Base-by-base conservation (phyloP, 1,284 basidiomycete species). In the Heliocybe sulcata region DNA sequence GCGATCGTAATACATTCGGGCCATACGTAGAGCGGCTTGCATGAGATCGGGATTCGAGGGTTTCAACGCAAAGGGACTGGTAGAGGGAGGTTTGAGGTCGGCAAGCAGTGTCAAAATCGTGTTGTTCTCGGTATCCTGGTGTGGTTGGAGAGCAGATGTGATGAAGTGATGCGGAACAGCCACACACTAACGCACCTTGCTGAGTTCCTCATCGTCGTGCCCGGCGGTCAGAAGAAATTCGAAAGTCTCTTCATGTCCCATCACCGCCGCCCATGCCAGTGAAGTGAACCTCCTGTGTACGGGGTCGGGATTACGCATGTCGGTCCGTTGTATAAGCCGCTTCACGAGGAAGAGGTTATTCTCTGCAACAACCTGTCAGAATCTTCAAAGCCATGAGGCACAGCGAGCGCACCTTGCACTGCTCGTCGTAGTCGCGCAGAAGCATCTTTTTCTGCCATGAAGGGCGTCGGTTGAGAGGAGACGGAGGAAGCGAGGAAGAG, bases 341-440 rank as follows among this genome's bases (percentile, higher is more conserved):
- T 85, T 87, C 64, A 95, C 90, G 58, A 94, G 82, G 61, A 93
- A 87, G 58, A 95, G 82, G 71, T 94, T 94, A 73, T 95, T 94
- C 73, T 94, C 93, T 95, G 66, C 38, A 38, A 56, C 50, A 56
- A 54, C 38, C 53, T 45, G 47, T 61, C 31, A 57, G 54, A 3
- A 51, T 12, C 23, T 29, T 48, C 33, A 49, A 27, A 52, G 53
- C 52, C 38, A 58, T 47, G 54, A 61, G 50, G 10, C 54, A 45
- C 22, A 35, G 53, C 27, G 55, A 19, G 56, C 67, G 48, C 54
- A 84, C 89, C 88, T 77, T 90, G 88, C 55, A 92, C 86, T 51
- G 90, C 90, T 64, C 86, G 78, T 57, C 89, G 80, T 56, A 92
- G 79, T 60, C 90, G 79, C 49, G 77, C 81, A 25, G 83, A 80